phyloP scores from a whole-genome alignment of 768 basidiomycete genomes.

The Lentinula detonsa region DNA sequence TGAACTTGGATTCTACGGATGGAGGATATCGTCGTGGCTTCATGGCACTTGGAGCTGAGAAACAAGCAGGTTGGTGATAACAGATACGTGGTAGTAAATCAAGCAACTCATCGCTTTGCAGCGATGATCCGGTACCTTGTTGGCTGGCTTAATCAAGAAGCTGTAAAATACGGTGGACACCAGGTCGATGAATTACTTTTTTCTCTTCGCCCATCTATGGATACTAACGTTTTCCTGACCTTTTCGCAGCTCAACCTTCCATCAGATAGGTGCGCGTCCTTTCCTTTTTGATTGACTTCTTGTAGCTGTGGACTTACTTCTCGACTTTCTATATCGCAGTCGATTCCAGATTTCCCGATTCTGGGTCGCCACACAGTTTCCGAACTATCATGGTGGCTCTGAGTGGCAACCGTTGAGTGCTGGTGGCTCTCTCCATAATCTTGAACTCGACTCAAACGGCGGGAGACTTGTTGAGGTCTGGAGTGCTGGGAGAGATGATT shows the following conservation, averaged over 20 bases:
- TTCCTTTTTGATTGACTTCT: not conserved
- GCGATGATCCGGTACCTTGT: conserved; percentile 26
- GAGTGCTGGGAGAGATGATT: not conserved
- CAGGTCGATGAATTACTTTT: conserved; percentile 16
- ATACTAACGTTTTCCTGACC: too few species aligned
- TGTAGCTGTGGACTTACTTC: not conserved
- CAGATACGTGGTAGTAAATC: too few species aligned
- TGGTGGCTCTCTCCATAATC: not conserved
- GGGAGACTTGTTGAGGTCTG: not conserved
- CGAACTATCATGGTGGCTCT: not conserved
- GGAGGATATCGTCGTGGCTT: conserved; percentile 28
- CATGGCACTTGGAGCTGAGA: conserved; percentile 25
- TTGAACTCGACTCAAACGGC: not conserved
- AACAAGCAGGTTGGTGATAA: conserved; percentile 17
- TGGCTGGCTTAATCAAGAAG: conserved; percentile 34
- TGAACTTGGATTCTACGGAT: conserved; percentile 18
- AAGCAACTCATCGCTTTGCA: conserved; percentile 1
- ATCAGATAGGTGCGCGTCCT: not conserved
- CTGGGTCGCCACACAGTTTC: not conserved
- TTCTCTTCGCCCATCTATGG: not conserved
- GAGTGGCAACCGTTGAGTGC: not conserved
- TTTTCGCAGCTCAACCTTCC: not conserved
- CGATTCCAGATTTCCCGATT: not conserved
- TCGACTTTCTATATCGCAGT: not conserved
- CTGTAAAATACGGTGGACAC: conserved; percentile 29